These are phyloP conservation scores for Arctium minus DNA, from an alignment of 129 eudicot species.

Conservation along the genomic window DNA sequence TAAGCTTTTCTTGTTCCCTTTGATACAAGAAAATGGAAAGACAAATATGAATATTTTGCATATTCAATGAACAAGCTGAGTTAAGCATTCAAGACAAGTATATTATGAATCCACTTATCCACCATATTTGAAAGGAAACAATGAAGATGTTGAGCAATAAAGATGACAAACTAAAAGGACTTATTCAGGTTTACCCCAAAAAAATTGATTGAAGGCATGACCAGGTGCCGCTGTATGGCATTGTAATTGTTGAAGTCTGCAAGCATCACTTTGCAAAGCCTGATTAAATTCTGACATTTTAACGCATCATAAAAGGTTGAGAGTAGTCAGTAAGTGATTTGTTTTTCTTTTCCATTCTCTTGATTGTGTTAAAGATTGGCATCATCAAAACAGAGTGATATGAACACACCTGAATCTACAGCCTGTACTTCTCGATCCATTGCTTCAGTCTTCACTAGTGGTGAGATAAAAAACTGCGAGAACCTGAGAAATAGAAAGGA, in stretches of 20 bases:
- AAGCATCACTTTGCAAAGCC: slow-evolving; percentile 80
- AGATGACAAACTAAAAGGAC: background rate
- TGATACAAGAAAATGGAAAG: slow-evolving; percentile 10
- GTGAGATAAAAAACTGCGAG: slow-evolving; percentile 89
- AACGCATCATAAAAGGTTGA: slow-evolving; percentile 16
- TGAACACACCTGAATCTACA: slow-evolving; percentile 78
- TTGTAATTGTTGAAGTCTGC: slow-evolving; percentile 93
- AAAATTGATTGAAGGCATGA: slow-evolving; percentile 81
- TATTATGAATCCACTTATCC: background rate
- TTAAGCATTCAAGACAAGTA: background rate
- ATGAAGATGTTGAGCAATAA: background rate
- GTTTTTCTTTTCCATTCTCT: background rate
- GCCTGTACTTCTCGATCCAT: slow-evolving; percentile 97
- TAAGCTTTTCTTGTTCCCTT: slow-evolving; percentile 95
- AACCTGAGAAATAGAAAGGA: slow-evolving; percentile 47
- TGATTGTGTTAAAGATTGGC: background rate
- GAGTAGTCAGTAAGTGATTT: slow-evolving; percentile 10
- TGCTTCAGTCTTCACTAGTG: slow-evolving; percentile 83
- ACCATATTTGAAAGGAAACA: background rate
- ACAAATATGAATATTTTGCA: background rate
- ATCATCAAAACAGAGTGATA: slow-evolving; percentile 1
- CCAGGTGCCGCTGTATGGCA: slow-evolving; percentile 85
- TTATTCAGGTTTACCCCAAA: slow-evolving; percentile 58
- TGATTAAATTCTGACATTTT: slow-evolving; percentile 71
- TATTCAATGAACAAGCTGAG: background rate